Conservation (phyloP, 345 rosid species). For the Corchorus olitorius region DNA sequence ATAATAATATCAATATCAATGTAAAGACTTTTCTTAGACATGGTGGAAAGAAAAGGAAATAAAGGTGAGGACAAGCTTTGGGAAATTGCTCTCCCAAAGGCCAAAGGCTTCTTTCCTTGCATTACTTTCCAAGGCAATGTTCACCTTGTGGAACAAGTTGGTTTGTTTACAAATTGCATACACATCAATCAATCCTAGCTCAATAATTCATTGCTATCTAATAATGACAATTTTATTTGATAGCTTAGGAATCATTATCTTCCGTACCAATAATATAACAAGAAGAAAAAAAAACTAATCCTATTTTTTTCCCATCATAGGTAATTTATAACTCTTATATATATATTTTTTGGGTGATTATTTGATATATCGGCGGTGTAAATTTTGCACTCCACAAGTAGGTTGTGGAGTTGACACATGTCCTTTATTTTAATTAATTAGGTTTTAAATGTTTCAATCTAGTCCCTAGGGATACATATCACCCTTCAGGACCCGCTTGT, state of each 20-base stretch:
- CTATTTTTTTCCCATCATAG: too few relatives aligned
- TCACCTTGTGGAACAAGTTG: not conserved
- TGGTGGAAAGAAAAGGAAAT: not conserved
- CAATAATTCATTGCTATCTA: conserved; percentile 12
- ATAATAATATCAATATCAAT: too few relatives aligned
- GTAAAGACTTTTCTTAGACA: not conserved
- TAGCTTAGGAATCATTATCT: not conserved
- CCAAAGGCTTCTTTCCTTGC: not conserved
- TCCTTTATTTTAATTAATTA: too few relatives aligned
- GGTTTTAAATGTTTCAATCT: too few relatives aligned
- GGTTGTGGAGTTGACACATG: too few relatives aligned
- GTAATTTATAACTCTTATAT: too few relatives aligned
- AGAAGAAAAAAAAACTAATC: too few relatives aligned
- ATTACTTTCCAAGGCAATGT: not conserved
- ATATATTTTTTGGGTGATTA: too few relatives aligned
- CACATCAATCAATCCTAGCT: conserved; percentile 7
- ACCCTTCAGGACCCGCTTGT: too few relatives aligned
- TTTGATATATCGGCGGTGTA: too few relatives aligned
- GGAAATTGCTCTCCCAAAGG: not conserved
- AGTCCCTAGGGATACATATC: too few relatives aligned
- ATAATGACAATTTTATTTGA: not conserved
- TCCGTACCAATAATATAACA: not conserved
- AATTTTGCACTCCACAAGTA: too few relatives aligned
- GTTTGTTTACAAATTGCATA: not conserved
- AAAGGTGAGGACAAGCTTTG: conserved; percentile 15